Percentiles rank a stretch among this genome's conserved stretches.
These are phyloP conservation scores for Syncephalastrum contaminatum DNA, from an alignment of 371 early-diverging fungal species.

Conservation along the genomic window DNA sequence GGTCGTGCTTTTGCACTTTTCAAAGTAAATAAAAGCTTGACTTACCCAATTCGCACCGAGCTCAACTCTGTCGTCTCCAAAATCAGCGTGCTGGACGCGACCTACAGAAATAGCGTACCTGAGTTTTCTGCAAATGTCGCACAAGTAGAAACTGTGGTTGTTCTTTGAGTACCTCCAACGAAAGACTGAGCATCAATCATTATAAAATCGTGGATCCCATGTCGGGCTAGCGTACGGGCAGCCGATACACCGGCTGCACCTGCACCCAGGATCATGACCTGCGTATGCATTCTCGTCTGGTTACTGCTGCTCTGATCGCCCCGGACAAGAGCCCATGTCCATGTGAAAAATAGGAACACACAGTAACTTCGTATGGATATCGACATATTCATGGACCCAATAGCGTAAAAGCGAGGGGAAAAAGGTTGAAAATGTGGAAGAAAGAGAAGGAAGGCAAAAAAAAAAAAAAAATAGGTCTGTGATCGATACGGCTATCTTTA, in stretches of 20 bases:
- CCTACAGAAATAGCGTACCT: slow-evolving; percentile 14
- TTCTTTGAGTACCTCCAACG: slow-evolving; percentile 31
- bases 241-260: slow-evolving; percentile 48
- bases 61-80: slow-evolving; percentile 35
- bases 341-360: too few species aligned
- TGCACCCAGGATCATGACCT: slow-evolving; percentile 44
- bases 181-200: slow-evolving; percentile 40
- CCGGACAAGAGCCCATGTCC: too few species aligned
- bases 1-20: too few species aligned
- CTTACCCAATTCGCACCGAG: slow-evolving; percentile 52
- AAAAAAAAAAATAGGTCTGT: too few species aligned
- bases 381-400: neutral
- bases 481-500: too few species aligned
- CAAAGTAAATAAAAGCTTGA: too few species aligned
- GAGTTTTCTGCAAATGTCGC: neutral
- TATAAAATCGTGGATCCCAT: slow-evolving; percentile 30
- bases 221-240: slow-evolving; percentile 21
- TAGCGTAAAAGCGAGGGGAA: neutral
- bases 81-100: slow-evolving; percentile 33
- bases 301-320: too few species aligned
- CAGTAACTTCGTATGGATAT: neutral
- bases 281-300: slow-evolving; percentile 11
- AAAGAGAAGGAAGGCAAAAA: too few species aligned
- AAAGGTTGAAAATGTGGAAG: neutral
- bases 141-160: neutral